Base-by-base conservation (phyloP, 805 yeast species). In the Nakazawaea ernobii region DNA sequence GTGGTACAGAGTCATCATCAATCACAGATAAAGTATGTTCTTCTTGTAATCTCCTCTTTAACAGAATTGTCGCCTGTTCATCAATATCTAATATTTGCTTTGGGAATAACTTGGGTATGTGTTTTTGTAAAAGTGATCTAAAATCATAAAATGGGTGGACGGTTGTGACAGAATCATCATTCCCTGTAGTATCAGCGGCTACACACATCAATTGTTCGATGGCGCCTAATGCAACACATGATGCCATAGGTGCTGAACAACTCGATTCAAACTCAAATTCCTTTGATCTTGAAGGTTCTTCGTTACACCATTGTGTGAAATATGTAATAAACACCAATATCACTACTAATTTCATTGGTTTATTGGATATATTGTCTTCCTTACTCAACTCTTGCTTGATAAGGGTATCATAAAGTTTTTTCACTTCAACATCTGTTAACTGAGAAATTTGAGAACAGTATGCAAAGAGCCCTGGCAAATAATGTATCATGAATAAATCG, bases 221-320 rank as follows among this genome's bases (percentile, higher is more conserved):
- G 0, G 87, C 87, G 35, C 92, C 94, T 29, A 75, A 67, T 42
- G 78, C 77, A 8, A 84, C 79, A 14, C 79, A 73, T 42, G 66
- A 61, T 33, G 76, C 76, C 67, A 84, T 74, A 49, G 87, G 86
- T 29, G 69, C 70, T 51, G 82, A 76, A 27, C 84, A 77, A 38
- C 73, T 75, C 26, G 65, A 65, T 36, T 74, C 74, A 54, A 83
- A 84, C 52, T 82, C 82, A 51, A 70, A 75, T 29, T 69, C 65
- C 17, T 60, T 54, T 0, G 71, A 68, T 50, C 84, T 68, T 6
- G 59, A 44, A 2, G 67, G 58, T 4, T 71, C 67, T 8, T 63
- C 52, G 56, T 84, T 85, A 59, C 89, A 83, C 91, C 90, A 84
- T 7, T 75, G 71, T 45, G 81, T 76, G 55, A 84, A 81, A 43